phyloP scores from a whole-genome alignment of 2,329 filamentous ascomycete species.

The Pyrenophora teres region DNA sequence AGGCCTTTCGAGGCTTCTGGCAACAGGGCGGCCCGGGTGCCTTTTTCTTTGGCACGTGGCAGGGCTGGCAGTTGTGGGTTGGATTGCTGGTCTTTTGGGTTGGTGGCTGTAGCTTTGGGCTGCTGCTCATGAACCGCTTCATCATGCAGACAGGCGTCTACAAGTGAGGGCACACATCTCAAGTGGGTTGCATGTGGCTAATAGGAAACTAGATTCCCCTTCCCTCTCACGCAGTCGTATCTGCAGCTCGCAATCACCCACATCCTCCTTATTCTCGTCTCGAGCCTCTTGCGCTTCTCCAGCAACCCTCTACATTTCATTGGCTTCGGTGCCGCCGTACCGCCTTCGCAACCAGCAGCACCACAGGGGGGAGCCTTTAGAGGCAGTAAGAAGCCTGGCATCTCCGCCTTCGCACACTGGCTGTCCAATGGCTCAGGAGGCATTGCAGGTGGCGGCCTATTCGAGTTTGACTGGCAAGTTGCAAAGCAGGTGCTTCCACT shows the following conservation, averaged over 20 bases:
- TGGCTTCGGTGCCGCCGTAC: conserved; percentile 52
- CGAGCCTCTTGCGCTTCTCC: conserved; percentile 55
- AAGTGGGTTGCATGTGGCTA: conserved; percentile 13
- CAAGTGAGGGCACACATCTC: conserved; percentile 34
- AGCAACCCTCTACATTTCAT: conserved; percentile 49
- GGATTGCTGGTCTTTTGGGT: conserved; percentile 56
- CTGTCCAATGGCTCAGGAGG: conserved; percentile 51
- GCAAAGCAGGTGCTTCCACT: conserved; percentile 56
- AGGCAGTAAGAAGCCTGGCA: conserved; percentile 29
- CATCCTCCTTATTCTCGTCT: conserved; percentile 53
- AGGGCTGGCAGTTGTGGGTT: conserved; percentile 56
- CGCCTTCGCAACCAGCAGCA: conserved; percentile 48
- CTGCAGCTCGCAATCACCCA: conserved; percentile 58
- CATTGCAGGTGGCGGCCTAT: conserved; percentile 59
- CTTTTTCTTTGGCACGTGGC: conserved; percentile 54
- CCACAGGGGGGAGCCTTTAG: conserved; percentile 40
- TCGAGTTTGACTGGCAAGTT: conserved; percentile 57
- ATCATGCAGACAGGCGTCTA: conserved; percentile 57
- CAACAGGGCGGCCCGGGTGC: conserved; percentile 54
- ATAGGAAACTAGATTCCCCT: conserved; percentile 53
- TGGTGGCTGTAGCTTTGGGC: conserved; percentile 53
- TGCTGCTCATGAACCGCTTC: conserved; percentile 58
- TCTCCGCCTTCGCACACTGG: conserved; percentile 42
- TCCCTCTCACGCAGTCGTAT: conserved; percentile 57
- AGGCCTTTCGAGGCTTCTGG: conserved; percentile 30